A percentile compares a stretch with the other conserved stretches of the same genome.
These are phyloP conservation scores for Aspergillus conjunctus DNA, from an alignment of 495 filamentous ascomycete species.

Conservation along the genomic window DNA sequence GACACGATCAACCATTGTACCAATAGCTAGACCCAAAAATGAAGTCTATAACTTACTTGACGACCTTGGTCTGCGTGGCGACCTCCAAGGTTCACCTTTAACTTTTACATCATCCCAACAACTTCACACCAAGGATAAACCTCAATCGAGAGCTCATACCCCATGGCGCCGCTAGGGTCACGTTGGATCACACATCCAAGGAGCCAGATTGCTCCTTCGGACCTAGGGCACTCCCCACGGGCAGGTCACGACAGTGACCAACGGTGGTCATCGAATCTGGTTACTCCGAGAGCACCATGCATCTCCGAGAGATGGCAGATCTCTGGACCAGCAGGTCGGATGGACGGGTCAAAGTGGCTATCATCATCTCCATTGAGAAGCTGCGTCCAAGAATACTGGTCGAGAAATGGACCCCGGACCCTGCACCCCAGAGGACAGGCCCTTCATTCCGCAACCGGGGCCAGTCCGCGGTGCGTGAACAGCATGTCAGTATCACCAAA, in stretches of 20 bases:
- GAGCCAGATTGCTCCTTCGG: conserved; percentile 2
- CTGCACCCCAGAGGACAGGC: neutral
- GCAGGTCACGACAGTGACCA: conserved; percentile 5
- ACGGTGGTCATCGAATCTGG: neutral
- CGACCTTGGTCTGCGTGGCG: neutral
- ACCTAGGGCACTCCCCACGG: neutral
- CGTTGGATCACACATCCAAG: neutral
- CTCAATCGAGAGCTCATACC: neutral
- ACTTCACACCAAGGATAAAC: neutral
- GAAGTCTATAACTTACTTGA: conserved; percentile 12
- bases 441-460: neutral
- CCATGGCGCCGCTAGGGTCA: neutral
- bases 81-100: neutral
- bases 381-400: neutral
- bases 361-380: conserved; percentile 1
- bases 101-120: neutral
- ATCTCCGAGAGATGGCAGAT: conserved; percentile 2
- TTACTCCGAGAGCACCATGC: neutral
- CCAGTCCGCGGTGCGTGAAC: neutral
- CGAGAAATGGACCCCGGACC: neutral
- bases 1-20: conserved; percentile 25
- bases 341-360: conserved; percentile 2
- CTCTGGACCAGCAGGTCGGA: neutral
- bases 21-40: conserved; percentile 20
- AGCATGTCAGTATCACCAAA: neutral